Conservation (phyloP, 2,329 filamentous ascomycete genomes). For the Cladosporium oxysporum region DNA sequence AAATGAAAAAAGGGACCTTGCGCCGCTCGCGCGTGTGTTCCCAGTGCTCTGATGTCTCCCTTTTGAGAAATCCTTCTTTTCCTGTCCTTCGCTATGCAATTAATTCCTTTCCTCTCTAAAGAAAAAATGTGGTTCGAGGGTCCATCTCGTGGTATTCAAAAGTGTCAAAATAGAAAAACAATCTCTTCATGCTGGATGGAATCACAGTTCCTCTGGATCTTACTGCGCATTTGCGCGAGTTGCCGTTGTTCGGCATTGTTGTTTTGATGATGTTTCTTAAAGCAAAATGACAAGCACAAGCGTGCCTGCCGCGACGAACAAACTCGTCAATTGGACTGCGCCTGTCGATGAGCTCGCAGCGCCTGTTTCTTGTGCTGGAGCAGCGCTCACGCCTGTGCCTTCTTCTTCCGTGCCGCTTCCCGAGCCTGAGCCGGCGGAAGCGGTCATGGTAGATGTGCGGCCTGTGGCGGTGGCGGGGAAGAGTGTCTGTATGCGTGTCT, state of each 20-base stretch:
- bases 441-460: constrained; percentile 26
- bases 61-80: background rate
- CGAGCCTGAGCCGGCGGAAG: background rate
- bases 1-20: background rate
- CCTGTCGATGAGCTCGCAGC: background rate
- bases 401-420: background rate
- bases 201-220: background rate
- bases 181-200: background rate
- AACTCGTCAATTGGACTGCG: background rate
- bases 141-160: background rate
- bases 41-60: background rate
- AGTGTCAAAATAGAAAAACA: background rate
- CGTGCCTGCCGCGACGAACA: constrained; percentile 5
- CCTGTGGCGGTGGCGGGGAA: constrained; percentile 43
- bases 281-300: constrained; percentile 7
- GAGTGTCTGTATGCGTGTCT: constrained; percentile 37
- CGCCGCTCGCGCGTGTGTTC: background rate
- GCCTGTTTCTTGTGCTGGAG: constrained; percentile 2
- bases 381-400: background rate
- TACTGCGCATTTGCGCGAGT: background rate
- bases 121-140: background rate
- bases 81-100: background rate
- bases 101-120: background rate
- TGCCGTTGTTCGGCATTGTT: background rate
- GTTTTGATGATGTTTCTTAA: background rate